Base-by-base conservation (phyloP, 2,329 filamentous ascomycete genomes). In the Penicillium sp. region DNA sequence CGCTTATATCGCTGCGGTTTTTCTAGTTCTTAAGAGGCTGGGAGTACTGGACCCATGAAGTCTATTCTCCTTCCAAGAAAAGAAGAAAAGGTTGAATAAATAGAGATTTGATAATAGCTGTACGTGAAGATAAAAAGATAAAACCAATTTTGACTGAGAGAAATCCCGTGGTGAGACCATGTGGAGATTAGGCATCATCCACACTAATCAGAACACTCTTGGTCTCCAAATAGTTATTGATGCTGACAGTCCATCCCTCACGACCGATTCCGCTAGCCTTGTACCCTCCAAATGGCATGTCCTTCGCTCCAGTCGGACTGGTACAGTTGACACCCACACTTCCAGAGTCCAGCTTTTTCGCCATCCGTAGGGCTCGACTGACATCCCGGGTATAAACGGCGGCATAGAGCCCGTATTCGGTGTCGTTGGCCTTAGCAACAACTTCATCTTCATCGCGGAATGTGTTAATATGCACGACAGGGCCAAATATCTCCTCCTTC, bases 401-500 rank as follows among this genome's bases (percentile, higher is more conserved):
- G n/a, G 88, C 87, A 49, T 88, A 89, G 23, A 93, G 81, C 4
- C 64, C 89, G 70, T 89, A 92, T 50, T 81, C 85, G 60, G 83
- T 88, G 70, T 84, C 80, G 76, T 94, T 93, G 49, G 85, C 88
- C 40, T 88, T 74, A 33, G 75, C 74, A 60, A 93, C 79, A 37
- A 84, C 88, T 37, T 91, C 84, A 15, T 84, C 83, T 73, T 90
- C 86, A 59, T 81, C 84, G 77, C 86, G 84, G 75, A 93, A 93
- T 53, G 85, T 87, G 60, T 83, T 80, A 57, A 93, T 82, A 46
- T 87, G 82, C 67, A 89, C 86, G 23, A 91, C 89, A 4, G 89
- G 89, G 12, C 89, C 89, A 68, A 94, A 94, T 45, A 90, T 89
- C 70, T 94, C 89, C 66, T 91, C 87, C 60, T 83, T 82, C 78